These are phyloP conservation scores for Russula ochroleuca DNA, from an alignment of 768 basidiomycete genomes.

Conservation along the genomic window DNA sequence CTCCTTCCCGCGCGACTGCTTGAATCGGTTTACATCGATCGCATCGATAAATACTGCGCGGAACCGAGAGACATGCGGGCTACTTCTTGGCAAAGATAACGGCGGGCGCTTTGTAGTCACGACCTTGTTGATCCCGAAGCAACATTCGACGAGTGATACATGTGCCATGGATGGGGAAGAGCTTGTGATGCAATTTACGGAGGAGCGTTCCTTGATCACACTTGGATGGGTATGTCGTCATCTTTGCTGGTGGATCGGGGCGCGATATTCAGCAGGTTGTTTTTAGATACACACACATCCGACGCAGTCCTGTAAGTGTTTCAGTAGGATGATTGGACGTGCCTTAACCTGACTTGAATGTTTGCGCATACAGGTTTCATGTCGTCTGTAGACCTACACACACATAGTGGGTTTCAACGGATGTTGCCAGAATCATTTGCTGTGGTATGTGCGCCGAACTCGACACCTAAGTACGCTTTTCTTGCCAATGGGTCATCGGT, in stretches of 20 bases:
- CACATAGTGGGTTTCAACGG: conserved; percentile 82
- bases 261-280: conserved; percentile 6
- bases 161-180: conserved; percentile 92
- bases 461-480: conserved; percentile 60
- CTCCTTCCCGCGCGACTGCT: conserved; percentile 63
- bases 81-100: conserved; percentile 67
- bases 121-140: conserved; percentile 81
- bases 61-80: conserved; percentile 83
- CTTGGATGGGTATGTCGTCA: conserved; percentile 76
- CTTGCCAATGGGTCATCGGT: neutral
- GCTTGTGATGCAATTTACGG: conserved; percentile 78
- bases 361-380: conserved; percentile 60
- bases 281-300: conserved; percentile 88
- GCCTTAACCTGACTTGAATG: conserved; percentile 14
- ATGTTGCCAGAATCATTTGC: conserved; percentile 93
- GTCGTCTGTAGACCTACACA: conserved; percentile 91
- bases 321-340: neutral
- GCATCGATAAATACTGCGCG: conserved; percentile 72
- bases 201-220: conserved; percentile 74
- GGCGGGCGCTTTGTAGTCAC: conserved; percentile 68
- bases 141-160: conserved; percentile 85
- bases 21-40: conserved; percentile 72
- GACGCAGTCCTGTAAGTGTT: conserved; percentile 72
- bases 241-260: neutral
- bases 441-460: conserved; percentile 83